Conservation (phyloP, 306 rosid species). For the Phaseolus lunatus region DNA sequence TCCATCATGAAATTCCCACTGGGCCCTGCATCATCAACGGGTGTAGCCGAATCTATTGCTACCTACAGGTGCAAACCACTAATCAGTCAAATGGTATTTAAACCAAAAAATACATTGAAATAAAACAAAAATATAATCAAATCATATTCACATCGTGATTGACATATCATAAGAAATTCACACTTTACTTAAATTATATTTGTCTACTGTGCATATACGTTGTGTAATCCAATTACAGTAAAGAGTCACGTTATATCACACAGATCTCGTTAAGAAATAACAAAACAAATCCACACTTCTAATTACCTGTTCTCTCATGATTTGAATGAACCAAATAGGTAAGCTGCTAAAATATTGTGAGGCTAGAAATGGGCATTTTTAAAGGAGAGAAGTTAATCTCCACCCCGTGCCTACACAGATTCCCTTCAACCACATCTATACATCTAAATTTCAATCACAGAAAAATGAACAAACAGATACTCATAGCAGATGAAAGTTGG, state of each 20-base stretch:
- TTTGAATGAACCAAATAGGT: conserved; percentile 9
- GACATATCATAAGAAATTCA: conserved; percentile 19
- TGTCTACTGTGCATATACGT: background rate
- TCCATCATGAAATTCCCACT: conserved; percentile 72
- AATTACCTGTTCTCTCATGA: conserved; percentile 19
- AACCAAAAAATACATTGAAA: conserved; percentile 10
- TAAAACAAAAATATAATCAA: conserved; percentile 9
- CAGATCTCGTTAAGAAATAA: background rate
- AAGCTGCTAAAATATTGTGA: background rate
- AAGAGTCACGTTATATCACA: background rate
- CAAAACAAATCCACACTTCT: conserved; percentile 20
- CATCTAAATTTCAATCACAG: background rate
- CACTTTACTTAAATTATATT: conserved; percentile 7
- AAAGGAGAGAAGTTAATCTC: conserved; percentile 2
- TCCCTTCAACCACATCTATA: conserved; percentile 27
- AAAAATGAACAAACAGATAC: conserved; percentile 3
- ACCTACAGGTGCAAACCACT: conserved; percentile 52
- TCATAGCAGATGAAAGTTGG: background rate
- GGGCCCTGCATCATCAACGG: conserved; percentile 86
- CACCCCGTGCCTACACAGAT: background rate
- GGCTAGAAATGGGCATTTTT: conserved; percentile 16
- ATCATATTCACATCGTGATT: conserved; percentile 25
- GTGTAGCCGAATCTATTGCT: conserved; percentile 86
- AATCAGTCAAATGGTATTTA: conserved; percentile 2
- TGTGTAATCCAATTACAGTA: conserved; percentile 7